Evolutionary conservation across 805 yeast genomes (phyloP).

Genomic region (Komagataella ulmi): DNA sequence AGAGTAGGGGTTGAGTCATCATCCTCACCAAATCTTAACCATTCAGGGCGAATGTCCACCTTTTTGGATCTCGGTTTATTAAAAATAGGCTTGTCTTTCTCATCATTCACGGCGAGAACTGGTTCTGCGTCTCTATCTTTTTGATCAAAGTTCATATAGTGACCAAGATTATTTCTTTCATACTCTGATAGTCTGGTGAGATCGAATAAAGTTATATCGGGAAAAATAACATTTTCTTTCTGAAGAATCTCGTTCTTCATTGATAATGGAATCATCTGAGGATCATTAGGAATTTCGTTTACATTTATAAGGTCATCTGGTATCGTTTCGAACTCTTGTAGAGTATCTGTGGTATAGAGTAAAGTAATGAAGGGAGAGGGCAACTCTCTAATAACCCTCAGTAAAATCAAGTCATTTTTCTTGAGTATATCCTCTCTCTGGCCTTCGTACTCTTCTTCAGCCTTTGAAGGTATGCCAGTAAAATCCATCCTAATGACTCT

Average conservation of each 20-base stretch:
- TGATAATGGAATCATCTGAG: conserved; percentile 17
- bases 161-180: conserved; percentile 37
- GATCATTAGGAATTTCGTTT: conserved; percentile 19
- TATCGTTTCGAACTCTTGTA: conserved; percentile 9
- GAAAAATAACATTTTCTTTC: conserved; percentile 30
- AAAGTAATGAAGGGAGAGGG: conserved; percentile 67
- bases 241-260: conserved; percentile 10
- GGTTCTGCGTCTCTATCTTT: conserved; percentile 10
- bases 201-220: conserved; percentile 38
- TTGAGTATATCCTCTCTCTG: conserved; percentile 11
- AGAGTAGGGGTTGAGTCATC: conserved; percentile 22
- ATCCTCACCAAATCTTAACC: conserved; percentile 14
- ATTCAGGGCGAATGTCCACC: conserved; percentile 7
- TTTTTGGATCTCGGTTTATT: conserved; percentile 10
- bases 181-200: conserved; percentile 34
- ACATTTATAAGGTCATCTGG: conserved; percentile 6
- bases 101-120: conserved; percentile 1
- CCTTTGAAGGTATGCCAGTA: conserved; percentile 29
- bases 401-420: conserved; percentile 22
- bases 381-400: conserved; percentile 45
- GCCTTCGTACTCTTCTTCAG: conserved; percentile 25
- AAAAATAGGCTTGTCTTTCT: conserved; percentile 18
- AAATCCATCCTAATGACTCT: conserved; percentile 51
- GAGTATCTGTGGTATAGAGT: conserved; percentile 34
- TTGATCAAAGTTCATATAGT: conserved; percentile 18